Conservation (phyloP, 2,329 filamentous ascomycete species). For the Cercospora sesami region DNA sequence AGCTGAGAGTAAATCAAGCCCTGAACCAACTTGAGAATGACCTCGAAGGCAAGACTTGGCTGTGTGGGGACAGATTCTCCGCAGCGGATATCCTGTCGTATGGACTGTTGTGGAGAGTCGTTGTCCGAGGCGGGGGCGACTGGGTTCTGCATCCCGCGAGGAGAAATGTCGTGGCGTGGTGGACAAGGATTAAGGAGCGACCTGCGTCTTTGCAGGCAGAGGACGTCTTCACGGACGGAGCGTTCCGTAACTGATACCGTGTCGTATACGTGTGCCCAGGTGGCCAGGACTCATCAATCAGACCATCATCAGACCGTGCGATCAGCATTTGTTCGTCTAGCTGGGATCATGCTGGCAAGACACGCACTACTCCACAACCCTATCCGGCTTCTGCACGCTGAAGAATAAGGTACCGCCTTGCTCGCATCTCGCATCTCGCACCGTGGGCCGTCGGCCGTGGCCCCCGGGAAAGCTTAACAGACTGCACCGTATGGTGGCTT, state of each 20-base stretch:
- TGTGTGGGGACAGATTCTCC: background rate
- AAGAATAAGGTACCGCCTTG: background rate
- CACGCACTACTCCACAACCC: background rate
- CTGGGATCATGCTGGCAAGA: background rate
- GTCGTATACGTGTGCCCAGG: background rate
- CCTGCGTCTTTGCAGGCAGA: background rate
- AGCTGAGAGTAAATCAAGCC: background rate
- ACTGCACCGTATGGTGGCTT: background rate
- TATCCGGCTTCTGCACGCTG: background rate
- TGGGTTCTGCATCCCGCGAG: background rate
- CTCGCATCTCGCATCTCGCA: background rate
- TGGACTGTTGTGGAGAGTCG: background rate
- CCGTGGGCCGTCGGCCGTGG: background rate
- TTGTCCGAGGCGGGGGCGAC: background rate
- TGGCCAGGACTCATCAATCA: background rate
- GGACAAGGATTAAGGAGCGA: background rate
- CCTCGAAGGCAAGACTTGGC: background rate
- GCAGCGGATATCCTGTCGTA: background rate
- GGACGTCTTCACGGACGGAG: background rate
- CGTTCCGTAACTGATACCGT: background rate
- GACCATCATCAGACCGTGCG: background rate
- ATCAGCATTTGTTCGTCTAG: background rate
- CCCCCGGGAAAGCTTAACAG: background rate
- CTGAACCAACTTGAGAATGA: conserved; percentile 5
- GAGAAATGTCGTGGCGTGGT: background rate